Base-by-base conservation (phyloP, 2,329 filamentous ascomycete genomes). In the Fusarium bactridioides region DNA sequence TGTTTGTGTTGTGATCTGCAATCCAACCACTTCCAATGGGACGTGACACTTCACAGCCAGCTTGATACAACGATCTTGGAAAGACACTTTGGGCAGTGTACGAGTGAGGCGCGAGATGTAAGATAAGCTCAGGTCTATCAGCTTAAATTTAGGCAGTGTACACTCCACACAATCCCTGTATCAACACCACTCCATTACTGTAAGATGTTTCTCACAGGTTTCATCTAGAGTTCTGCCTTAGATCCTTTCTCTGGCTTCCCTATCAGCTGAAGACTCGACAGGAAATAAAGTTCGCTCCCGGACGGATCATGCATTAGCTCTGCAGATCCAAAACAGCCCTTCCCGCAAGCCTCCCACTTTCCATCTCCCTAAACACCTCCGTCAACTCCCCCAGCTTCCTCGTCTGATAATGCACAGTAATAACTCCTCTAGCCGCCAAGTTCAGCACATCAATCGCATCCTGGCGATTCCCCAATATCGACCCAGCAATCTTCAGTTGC, bases 101-200 rank as follows among this genome's bases (percentile, higher is more conserved):
- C 3, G 23, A 10, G 11, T 19, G 5, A 19, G 18, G 18, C 5
- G 43, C 18, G 5, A 0, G 11, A 25, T 44, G 11, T 7, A 19
- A 7, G 7, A 18, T 9, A 12, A 6, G 10, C 7, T 9, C 23
- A 19, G 23, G 11, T 19, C 5, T 9, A 19, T 19, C 5, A 44
- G 1, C 23, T 7, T 8, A 25, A 19, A n/a, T 0, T 21, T 8
- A 0, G 27, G 15, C 10, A 31, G 21, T 12, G 13, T 9, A 11
- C 4, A 10, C 43, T 6, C 13, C 6, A 12, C 7, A n/a, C 21
- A 31, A 9, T 2, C 10, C n/a, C 2, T 1, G 27, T 18, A 29
- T 29, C 21, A n/a, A 18, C 7, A 18, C 13, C 6, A n/a, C 45
- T 29, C 19, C 21, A n/a, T 29, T 29, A 0, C 3, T 16, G 25